Evolutionary conservation across 75 land plant species (phyloP).

Genomic region (Picea glauca): DNA sequence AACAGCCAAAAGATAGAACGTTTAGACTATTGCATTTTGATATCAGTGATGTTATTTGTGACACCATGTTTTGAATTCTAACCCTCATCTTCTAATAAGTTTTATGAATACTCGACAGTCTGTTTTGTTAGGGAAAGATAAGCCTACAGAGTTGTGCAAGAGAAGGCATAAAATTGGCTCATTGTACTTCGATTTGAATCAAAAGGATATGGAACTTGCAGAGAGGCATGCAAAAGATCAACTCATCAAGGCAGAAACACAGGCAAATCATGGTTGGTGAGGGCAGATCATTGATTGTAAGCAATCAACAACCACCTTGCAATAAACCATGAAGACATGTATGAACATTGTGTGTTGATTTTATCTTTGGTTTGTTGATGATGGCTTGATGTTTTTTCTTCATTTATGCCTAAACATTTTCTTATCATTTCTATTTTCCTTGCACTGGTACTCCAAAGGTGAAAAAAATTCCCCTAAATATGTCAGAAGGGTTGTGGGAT

Average conservation of each 20-base stretch:
- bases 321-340: no score
- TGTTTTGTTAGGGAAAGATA: conserved; percentile 57
- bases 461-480: no score
- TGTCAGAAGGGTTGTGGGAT: no score
- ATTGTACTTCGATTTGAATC: conserved; percentile 74
- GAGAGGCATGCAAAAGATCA: conserved; percentile 79
- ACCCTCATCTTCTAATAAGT: no score
- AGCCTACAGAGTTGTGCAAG: conserved; percentile 82
- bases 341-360: no score
- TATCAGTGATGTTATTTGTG: neutral
- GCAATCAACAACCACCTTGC: neutral
- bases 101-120: conserved; percentile 37
- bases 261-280: conserved; percentile 96
- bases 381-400: no score
- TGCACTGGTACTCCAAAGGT: no score
- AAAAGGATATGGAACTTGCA: conserved; percentile 78
- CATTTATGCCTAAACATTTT: no score
- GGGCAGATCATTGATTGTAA: neutral
- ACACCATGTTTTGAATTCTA: no score
- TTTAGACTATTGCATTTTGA: neutral
- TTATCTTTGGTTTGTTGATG: no score
- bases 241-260: conserved; percentile 84
- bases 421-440: no score
- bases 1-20: no score
- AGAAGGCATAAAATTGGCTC: conserved; percentile 95